phyloP scores from a whole-genome alignment of 2,329 filamentous ascomycete species.

The Neofusicoccum sp. region DNA sequence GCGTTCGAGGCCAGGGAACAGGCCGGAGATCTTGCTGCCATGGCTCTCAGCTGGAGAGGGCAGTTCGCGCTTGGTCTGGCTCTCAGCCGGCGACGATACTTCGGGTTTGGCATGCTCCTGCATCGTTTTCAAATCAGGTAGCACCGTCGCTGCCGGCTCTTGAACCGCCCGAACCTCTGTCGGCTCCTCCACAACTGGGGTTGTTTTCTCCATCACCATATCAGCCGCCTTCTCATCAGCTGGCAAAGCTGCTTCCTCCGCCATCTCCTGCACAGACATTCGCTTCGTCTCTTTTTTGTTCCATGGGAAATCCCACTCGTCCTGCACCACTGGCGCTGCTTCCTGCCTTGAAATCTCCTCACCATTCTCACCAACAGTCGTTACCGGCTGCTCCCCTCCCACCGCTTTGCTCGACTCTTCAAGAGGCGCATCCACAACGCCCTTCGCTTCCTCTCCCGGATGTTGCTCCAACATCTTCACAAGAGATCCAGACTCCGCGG shows the following conservation, averaged over 20 bases:
- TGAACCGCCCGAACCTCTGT: not conserved
- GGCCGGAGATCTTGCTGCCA: constrained; percentile 19
- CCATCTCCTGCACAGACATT: constrained; percentile 5
- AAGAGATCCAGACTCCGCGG: not conserved
- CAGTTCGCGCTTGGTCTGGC: not conserved
- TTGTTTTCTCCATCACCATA: not conserved
- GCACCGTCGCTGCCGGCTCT: not conserved
- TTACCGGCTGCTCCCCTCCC: too few species aligned
- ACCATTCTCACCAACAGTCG: too few species aligned
- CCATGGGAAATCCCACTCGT: constrained; percentile 3
- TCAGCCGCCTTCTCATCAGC: not conserved
- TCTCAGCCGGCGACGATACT: not conserved
- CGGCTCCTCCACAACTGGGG: not conserved
- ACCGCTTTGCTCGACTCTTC: too few species aligned
- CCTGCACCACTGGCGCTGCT: not conserved
- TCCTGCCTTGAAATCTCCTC: not conserved
- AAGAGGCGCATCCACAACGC: too few species aligned
- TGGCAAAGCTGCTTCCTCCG: not conserved
- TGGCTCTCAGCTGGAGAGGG: not conserved
- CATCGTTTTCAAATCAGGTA: not conserved
- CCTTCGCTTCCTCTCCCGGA: not conserved
- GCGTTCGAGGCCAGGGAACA: constrained; percentile 26
- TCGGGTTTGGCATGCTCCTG: not conserved
- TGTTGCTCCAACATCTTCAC: not conserved
- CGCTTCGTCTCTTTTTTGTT: not conserved